Evolutionary conservation across 768 basidiomycete genomes (phyloP).

Genomic region (Saitozyma sp.): DNA sequence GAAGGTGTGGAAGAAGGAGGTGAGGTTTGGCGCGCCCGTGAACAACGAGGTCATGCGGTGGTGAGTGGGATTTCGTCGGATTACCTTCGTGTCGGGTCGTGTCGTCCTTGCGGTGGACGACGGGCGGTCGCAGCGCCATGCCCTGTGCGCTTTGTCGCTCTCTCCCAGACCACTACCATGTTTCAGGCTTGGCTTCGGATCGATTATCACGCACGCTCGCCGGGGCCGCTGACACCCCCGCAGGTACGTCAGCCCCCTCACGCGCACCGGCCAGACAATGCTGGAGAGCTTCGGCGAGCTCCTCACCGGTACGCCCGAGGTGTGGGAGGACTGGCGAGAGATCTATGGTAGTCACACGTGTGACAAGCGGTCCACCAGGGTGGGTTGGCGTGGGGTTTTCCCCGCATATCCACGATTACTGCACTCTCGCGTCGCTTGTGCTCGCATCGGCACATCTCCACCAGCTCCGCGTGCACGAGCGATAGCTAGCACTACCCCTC

Average conservation of each 20-base stretch:
- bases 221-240: not conserved
- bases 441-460: too few relatives aligned
- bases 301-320: conserved; percentile 36
- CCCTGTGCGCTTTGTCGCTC: too few relatives aligned
- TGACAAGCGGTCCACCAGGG: conserved; percentile 44
- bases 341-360: conserved; percentile 51
- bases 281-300: conserved; percentile 43
- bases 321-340: conserved; percentile 49
- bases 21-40: conserved; percentile 32
- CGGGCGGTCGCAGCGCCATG: too few relatives aligned
- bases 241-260: conserved; percentile 35
- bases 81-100: too few relatives aligned
- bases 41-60: conserved; percentile 35
- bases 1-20: conserved; percentile 30
- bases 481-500: too few relatives aligned
- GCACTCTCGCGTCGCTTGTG: too few relatives aligned
- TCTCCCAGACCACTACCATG: too few relatives aligned
- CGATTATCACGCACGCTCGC: too few relatives aligned
- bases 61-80: conserved; percentile 11
- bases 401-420: not conserved
- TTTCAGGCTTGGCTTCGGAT: too few relatives aligned
- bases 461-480: too few relatives aligned
- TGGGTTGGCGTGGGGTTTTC: conserved; percentile 11
- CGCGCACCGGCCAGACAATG: conserved; percentile 49
- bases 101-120: too few relatives aligned